Base-by-base conservation (phyloP, 1,284 basidiomycete genomes). In the Leucoagaricus sp. region DNA sequence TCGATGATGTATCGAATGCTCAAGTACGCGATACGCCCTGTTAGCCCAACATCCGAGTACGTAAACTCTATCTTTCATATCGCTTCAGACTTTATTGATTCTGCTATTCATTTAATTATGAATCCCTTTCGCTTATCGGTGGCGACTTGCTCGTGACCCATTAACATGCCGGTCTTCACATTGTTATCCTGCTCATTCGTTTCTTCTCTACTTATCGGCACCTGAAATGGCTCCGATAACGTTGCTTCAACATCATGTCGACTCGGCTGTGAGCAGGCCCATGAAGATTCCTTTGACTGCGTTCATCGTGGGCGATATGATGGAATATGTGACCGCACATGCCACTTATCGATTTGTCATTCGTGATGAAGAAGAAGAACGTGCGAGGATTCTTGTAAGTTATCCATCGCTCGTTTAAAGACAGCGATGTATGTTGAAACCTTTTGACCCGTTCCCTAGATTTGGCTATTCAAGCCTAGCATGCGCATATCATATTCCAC, bases 381-480 rank as follows among this genome's bases (percentile, higher is more conserved):
- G 78, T 31, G 85, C 88, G 5, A 78, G 89, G 48, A 79, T 96
- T n/a, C 74, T 94, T 59, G 90, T 94, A 57, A 58, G 88, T n/a
- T n/a, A n/a, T n/a, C n/a, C 17, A 19, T 73, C 17, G 25, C 34
- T 31, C 13, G 25, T 50, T 26, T 9, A 5, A 48, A 9, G 19
- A 45, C 51, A 13, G 17, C 13, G 3, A 4, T 33, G 15, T 8
- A 7, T 10, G 31, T 25, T 42, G 40, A 19, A 12, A 2, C 23
- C 19, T 25, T 29, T 31, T 45, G 59, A 8, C 34, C 29, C 50
- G 9, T 36, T 38, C 19, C 23, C 31, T 58, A 91, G 90, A 77
- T 94, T 10, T 96, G 94, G 94, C 69, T 96, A 19, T 96, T 96
- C 81, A 96, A 94, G 69, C 93, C 93, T 0, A 85, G 79, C 58